Percentiles rank a stretch among this genome's conserved stretches.
These are phyloP conservation scores for Senecio squalidus DNA, from an alignment of 140 eudicot species.

Conservation along the genomic window DNA sequence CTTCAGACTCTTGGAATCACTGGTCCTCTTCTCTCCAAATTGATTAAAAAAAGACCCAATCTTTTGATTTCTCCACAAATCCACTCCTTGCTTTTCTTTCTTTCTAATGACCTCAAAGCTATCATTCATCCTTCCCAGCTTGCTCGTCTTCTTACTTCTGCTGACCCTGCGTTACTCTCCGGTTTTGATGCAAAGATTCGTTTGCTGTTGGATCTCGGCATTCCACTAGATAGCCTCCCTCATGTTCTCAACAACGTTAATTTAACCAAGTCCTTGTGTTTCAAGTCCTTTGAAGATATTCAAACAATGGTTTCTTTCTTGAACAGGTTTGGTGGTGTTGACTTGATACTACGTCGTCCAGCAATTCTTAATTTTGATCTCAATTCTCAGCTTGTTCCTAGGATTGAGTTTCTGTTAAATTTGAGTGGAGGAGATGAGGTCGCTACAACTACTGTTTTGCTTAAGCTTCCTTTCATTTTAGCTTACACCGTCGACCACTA, in stretches of 20 bases:
- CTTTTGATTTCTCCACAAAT: slow-evolving; percentile 53
- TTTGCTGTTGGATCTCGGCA: slow-evolving; percentile 48
- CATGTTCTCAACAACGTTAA: slow-evolving; percentile 67
- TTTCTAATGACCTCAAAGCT: slow-evolving; percentile 34
- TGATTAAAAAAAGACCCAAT: slow-evolving; percentile 58
- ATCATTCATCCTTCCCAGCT: slow-evolving; percentile 49
- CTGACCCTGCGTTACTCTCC: slow-evolving; percentile 43
- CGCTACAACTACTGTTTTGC: slow-evolving; percentile 57
- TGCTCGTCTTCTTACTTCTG: slow-evolving; percentile 54
- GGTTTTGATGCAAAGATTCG: slow-evolving; percentile 63
- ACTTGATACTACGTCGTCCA: slow-evolving; percentile 66
- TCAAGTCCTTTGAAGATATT: slow-evolving; percentile 60
- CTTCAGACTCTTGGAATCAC: slow-evolving; percentile 51
- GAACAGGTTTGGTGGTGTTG: slow-evolving; percentile 62
- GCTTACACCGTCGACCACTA: slow-evolving; percentile 72
- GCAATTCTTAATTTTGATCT: slow-evolving; percentile 70
- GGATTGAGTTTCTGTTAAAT: slow-evolving; percentile 54
- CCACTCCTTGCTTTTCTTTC: slow-evolving; percentile 32
- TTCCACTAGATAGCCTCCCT: slow-evolving; percentile 55
- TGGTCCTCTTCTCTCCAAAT: slow-evolving; percentile 34
- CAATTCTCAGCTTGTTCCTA: slow-evolving; percentile 59
- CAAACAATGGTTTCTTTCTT: slow-evolving; percentile 45
- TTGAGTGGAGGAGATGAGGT: slow-evolving; percentile 69
- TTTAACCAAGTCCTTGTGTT: slow-evolving; percentile 63
- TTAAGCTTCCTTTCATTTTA: slow-evolving; percentile 61